Conservation (phyloP, 2,329 filamentous ascomycete genomes). For the Phyllosticta citriasiana region DNA sequence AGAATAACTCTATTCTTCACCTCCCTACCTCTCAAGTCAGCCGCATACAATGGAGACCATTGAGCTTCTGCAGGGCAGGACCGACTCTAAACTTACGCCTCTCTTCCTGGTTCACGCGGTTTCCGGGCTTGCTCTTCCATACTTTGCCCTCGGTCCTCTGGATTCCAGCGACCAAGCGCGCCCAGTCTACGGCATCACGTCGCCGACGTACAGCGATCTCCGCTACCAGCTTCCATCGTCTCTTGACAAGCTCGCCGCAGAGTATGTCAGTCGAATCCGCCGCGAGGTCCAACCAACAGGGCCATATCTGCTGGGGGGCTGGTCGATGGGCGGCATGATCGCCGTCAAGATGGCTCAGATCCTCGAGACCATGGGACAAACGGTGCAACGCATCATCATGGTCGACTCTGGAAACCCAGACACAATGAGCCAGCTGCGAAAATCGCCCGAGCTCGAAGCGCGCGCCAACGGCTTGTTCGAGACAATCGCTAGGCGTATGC, state of each 20-base stretch:
- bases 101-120: neutral
- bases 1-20: neutral
- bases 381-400: constrained; percentile 15
- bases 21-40: neutral
- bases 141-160: neutral
- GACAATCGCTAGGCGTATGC: neutral
- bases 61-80: neutral
- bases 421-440: neutral
- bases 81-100: neutral
- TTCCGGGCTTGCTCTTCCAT: neutral
- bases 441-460: neutral
- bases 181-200: constrained; percentile 16
- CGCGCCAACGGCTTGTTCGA: neutral
- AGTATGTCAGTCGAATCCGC: constrained; percentile 14
- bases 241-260: constrained; percentile 12
- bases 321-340: constrained; percentile 15
- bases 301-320: constrained; percentile 13
- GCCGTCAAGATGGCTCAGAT: constrained; percentile 17
- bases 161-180: constrained; percentile 2
- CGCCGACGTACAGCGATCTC: constrained; percentile 14
- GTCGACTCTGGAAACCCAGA: constrained; percentile 16
- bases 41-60: neutral
- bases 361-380: constrained; percentile 12
- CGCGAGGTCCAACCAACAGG: constrained; percentile 13
- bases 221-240: constrained; percentile 12